Evolutionary conservation across 345 rosid genomes (phyloP), one percentile per base, ranked within the genome.

Genomic region (Populus ilicifolia): DNA sequence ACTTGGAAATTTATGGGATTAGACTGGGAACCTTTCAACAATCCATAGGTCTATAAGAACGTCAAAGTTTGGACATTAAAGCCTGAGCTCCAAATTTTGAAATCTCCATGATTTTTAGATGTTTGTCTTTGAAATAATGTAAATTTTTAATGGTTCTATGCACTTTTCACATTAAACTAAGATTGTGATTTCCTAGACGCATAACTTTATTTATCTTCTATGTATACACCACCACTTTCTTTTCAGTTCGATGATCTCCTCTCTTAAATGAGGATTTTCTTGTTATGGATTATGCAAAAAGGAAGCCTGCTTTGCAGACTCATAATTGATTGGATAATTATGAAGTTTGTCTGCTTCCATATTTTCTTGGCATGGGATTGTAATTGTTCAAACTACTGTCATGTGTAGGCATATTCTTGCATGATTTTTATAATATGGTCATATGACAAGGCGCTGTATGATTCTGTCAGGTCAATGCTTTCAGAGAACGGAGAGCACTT

Each of bases 401-500:
- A 41, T 0, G 44, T 41, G 44, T 10, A 41, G 44, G 44, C 44
- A 41, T 41, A 41, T 41, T 41, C 44, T 10, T 41, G 44, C 4
- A 41, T 41, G 44, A 41, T 41, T 56, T n/a, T 25, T 59, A 59
- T n/a, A n/a, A 4, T 59, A 59, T 23, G 13, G 4, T n/a, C 29
- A 59, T 59, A 10, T 59, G 14, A 59, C 12, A 59, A 59, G 63
- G 41, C n/a, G 0, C 69, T 38, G 20, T 25, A 39, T 67, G 43
- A 39, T 69, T 73, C 8, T 82, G 61, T 67, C 82, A 82, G 85
- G 85, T 82, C 17, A 78, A 82, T 75, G 82, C 82, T 66, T 78
- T 82, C 63, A 75, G 82, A 67, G 82, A 82, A 61, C 72, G 82
- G 46, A 78, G 80, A 71, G 85, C 85, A 13, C 82, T 82, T 33